Percentiles rank a stretch among this genome's conserved stretches.
Conservation (phyloP, 1,139 yeast genomes). For the Zhuliangozyma blackwelliae region DNA sequence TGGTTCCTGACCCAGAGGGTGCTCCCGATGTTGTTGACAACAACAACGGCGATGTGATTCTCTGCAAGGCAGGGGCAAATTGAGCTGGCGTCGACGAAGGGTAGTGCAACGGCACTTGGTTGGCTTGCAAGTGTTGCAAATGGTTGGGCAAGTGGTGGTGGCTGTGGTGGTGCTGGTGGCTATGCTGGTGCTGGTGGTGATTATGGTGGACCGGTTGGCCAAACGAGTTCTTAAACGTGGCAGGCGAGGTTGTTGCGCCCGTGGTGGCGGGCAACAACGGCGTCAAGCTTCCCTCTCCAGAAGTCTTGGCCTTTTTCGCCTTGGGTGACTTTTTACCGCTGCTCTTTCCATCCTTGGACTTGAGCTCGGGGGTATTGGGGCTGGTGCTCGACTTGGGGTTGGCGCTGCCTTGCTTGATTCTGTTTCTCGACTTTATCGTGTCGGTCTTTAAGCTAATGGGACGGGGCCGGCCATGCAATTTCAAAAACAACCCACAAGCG, state of each 20-base stretch:
- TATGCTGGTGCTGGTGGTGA: conserved; percentile 4
- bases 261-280: conserved; percentile 25
- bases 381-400: conserved; percentile 21
- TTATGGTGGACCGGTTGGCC: neutral
- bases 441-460: conserved; percentile 90
- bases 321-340: conserved; percentile 32
- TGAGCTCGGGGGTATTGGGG: conserved; percentile 46
- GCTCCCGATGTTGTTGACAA: conserved; percentile 34
- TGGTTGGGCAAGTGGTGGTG: conserved; percentile 17
- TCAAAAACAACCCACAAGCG: conserved; percentile 90
- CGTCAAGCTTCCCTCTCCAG: conserved; percentile 16
- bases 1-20: no score
- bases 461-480: conserved; percentile 87
- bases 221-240: conserved; percentile 2
- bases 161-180: conserved; percentile 13
- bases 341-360: conserved; percentile 29
- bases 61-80: conserved; percentile 59
- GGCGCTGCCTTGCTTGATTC: conserved; percentile 52
- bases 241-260: conserved; percentile 11
- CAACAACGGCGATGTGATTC: conserved; percentile 62
- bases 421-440: conserved; percentile 83
- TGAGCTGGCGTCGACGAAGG: conserved; percentile 69
- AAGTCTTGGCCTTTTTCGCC: conserved; percentile 17
- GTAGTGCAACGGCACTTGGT: conserved; percentile 56
- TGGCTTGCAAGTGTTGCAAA: conserved; percentile 21